Evolutionary conservation across 2,329 filamentous ascomycete species (phyloP), one percentile per base, ranked within the genome.

Genomic region (Botrytis byssoidea): DNA sequence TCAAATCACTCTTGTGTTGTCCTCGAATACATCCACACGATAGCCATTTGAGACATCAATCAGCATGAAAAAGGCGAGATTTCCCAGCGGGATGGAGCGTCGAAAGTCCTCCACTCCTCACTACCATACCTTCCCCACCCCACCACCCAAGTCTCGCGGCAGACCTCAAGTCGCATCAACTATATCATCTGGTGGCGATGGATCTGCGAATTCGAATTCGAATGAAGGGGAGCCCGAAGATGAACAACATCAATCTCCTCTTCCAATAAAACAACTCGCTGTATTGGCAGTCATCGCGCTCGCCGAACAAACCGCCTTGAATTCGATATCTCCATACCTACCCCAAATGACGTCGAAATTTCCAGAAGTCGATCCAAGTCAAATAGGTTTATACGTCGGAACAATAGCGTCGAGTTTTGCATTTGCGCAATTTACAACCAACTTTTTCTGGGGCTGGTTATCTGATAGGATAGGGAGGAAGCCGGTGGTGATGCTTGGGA

Each of bases 301-400:
- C 35, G 92, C 93, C 71, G 96, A 99, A 82, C 96, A 99, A 85
- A 98, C 95, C 0, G 96, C 96, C 0, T 88, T 99, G 80, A 99
- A 99, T 83, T 97, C 94, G 35, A 98, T 99, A 79, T 93, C 92
- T 18, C 96, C 96, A 1, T 99, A 99, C 82, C 88, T 99, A 2
- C 96, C 96, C 0, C 89, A 94, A 78, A 98, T 99, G 95, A 91
- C 95, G 1, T 89, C 90, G 35, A 90, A 90, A 1, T 98, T 98
- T 81, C 92, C 93, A 1, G 93, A 93, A 75, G 91, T 98, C 32
- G 88, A 92, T 32, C 83, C 87, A 2, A 86, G 85, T 9, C 85
- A 94, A 78, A 91, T 92, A 46, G 96, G 95, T 1, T 81, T 98
- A 60, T 98, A 97, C 81, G 94, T 98, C 0, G 96, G 96, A 22